phyloP scores from a whole-genome alignment of 495 filamentous ascomycete species.

The Chaetomium cochliodes region DNA sequence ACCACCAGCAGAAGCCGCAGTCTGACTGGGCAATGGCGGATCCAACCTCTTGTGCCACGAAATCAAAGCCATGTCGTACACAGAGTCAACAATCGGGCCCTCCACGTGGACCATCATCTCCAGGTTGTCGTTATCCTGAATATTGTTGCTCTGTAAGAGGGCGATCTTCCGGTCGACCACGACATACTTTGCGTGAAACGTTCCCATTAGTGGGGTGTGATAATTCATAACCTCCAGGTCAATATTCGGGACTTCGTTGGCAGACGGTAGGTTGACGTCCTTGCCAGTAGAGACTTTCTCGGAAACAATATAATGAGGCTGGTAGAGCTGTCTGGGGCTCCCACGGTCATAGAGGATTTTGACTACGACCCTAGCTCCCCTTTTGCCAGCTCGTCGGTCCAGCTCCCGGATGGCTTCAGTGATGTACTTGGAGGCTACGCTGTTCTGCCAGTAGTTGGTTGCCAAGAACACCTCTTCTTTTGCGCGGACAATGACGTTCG shows the following conservation, averaged over 20 bases:
- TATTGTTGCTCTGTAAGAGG: conserved; percentile 71
- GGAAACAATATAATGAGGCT: conserved; percentile 60
- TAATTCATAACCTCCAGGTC: conserved; percentile 73
- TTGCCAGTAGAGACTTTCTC: conserved; percentile 57
- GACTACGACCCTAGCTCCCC: conserved; percentile 59
- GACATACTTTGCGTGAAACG: conserved; percentile 76
- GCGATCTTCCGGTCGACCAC: conserved; percentile 69
- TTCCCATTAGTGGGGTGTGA: conserved; percentile 69
- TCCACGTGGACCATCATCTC: conserved; percentile 81
- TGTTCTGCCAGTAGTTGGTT: conserved; percentile 73
- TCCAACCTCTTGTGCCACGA: conserved; percentile 66
- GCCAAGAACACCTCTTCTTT: conserved; percentile 69
- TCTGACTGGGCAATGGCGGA: conserved; percentile 58
- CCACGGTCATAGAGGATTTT: conserved; percentile 77
- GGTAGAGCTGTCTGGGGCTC: conserved; percentile 59
- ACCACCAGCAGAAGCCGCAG: conserved; percentile 49
- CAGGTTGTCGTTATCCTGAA: conserved; percentile 73
- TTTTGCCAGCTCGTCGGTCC: conserved; percentile 59
- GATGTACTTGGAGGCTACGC: conserved; percentile 63
- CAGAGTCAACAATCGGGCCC: conserved; percentile 69
- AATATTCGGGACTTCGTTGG: conserved; percentile 65
- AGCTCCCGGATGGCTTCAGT: conserved; percentile 68
- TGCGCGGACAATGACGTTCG: conserved; percentile 71
- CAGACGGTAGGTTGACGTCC: conserved; percentile 58
- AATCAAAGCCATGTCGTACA: conserved; percentile 71